phyloP scores from a whole-genome alignment of 2,329 filamentous ascomycete species.

The Aspergillus fijiensis region DNA sequence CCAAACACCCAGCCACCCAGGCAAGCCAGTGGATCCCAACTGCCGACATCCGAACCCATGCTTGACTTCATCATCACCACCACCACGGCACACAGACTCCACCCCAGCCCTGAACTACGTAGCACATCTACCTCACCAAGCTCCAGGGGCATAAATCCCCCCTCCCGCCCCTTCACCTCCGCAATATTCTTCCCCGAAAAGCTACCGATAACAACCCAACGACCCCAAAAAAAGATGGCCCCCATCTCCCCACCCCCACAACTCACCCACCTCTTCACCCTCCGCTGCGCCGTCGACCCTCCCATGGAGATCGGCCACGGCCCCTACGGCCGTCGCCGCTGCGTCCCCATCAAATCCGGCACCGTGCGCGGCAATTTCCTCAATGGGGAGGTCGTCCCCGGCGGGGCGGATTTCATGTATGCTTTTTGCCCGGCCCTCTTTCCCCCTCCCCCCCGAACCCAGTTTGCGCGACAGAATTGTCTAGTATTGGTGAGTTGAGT shows the following conservation, averaged over 20 bases:
- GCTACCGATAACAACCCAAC: background rate
- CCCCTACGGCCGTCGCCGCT: slow-evolving; percentile 27
- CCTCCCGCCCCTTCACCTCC: background rate
- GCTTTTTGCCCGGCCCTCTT: background rate
- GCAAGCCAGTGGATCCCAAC: background rate
- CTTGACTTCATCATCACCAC: background rate
- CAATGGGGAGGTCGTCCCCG: slow-evolving; percentile 26
- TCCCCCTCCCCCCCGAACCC: background rate
- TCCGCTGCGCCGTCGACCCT: slow-evolving; percentile 25
- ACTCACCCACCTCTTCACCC: slow-evolving; percentile 25
- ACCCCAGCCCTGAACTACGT: background rate
- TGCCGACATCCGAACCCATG: slow-evolving; percentile 4
- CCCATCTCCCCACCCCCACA: slow-evolving; percentile 22
- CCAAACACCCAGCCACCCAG: background rate
- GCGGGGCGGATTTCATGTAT: slow-evolving; percentile 30
- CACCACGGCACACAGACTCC: background rate
- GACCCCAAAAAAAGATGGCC: slow-evolving; percentile 15
- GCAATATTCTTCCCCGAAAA: no score
- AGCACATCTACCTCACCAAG: background rate
- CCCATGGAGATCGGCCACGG: slow-evolving; percentile 28
- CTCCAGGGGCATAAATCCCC: background rate
- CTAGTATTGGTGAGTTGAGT: background rate
- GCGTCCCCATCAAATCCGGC: slow-evolving; percentile 24
- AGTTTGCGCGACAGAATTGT: no score
- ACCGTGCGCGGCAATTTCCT: slow-evolving; percentile 24